These are phyloP conservation scores for Diaporthe vexans DNA, from an alignment of 2,329 filamentous ascomycete species.

Conservation along the genomic window DNA sequence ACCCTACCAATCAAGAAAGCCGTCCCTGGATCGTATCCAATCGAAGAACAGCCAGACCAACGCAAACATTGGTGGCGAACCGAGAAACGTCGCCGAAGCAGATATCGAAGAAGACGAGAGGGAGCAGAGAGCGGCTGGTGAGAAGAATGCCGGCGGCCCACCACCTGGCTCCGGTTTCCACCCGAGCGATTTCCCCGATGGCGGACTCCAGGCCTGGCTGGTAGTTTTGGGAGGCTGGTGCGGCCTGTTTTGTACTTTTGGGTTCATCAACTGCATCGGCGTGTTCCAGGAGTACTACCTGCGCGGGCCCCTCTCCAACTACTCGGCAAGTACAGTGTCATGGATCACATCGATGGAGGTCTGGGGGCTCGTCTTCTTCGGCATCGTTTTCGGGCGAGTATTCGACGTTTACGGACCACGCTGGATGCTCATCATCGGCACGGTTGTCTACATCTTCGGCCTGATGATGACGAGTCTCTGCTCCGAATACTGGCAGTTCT, in stretches of 20 bases:
- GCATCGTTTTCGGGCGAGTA: slow-evolving; percentile 54
- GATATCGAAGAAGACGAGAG: slow-evolving; percentile 52
- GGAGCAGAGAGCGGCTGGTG: slow-evolving; percentile 38
- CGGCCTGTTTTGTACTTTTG: slow-evolving; percentile 56
- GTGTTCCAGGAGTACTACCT: slow-evolving; percentile 71
- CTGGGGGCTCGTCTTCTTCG: slow-evolving; percentile 62
- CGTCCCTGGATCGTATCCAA: slow-evolving; percentile 48
- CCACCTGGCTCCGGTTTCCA: slow-evolving; percentile 49
- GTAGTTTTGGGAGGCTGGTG: slow-evolving; percentile 58
- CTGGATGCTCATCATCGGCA: slow-evolving; percentile 65
- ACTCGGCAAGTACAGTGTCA: slow-evolving; percentile 64
- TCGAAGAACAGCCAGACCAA: slow-evolving; percentile 52
- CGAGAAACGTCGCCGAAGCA: slow-evolving; percentile 48
- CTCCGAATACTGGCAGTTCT: slow-evolving; percentile 56
- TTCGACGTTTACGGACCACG: slow-evolving; percentile 73
- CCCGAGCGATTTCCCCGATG: slow-evolving; percentile 66
- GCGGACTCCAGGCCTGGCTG: slow-evolving; percentile 64
- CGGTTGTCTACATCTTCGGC: slow-evolving; percentile 67
- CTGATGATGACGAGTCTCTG: slow-evolving; percentile 72
- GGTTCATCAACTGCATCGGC: slow-evolving; percentile 60
- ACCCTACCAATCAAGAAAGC: slow-evolving; percentile 27
- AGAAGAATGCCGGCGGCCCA: slow-evolving; percentile 31
- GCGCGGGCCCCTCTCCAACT: slow-evolving; percentile 58
- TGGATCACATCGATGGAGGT: slow-evolving; percentile 71
- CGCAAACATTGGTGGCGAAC: slow-evolving; percentile 52